Conservation (phyloP, 257 asterid species). For the Fraxinus anomala region DNA sequence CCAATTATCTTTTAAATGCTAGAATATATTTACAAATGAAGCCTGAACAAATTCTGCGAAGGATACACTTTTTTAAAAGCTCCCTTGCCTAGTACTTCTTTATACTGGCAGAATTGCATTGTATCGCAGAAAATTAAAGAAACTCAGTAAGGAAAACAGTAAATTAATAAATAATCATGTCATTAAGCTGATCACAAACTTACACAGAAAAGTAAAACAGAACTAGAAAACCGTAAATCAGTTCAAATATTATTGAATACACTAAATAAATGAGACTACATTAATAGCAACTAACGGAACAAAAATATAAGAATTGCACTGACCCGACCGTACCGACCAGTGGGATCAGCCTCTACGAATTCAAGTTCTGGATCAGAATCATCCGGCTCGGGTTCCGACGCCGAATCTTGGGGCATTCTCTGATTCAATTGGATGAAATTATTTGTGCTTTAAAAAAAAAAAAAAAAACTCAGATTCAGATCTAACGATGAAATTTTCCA, state of each 20-base stretch:
- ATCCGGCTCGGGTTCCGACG: conserved; percentile 69
- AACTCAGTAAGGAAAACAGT: conserved; percentile 19
- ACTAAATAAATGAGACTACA: neutral
- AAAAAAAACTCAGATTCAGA: conserved; percentile 37
- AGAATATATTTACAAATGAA: neutral
- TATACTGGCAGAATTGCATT: conserved; percentile 60
- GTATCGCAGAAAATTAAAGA: neutral
- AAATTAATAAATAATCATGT: neutral
- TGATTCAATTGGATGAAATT: conserved; percentile 10
- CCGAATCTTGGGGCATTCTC: conserved; percentile 68
- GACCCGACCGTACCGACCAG: conserved; percentile 92
- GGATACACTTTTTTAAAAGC: conserved; percentile 98
- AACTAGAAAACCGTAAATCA: conserved; percentile 10
- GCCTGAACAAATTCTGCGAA: conserved; percentile 22
- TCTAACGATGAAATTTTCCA: conserved; percentile 27
- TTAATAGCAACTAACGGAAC: neutral
- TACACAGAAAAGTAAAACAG: conserved; percentile 7
- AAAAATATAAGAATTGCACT: conserved; percentile 33
- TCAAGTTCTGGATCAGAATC: conserved; percentile 75
- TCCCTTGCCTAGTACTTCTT: conserved; percentile 85
- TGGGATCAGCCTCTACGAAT: conserved; percentile 82
- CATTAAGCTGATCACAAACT: conserved; percentile 5
- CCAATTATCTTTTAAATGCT: neutral
- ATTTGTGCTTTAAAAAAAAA: neutral
- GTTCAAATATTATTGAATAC: neutral